Evolutionary conservation across 2,329 filamentous ascomycete species (phyloP).

Genomic region (Colletotrichum lini): DNA sequence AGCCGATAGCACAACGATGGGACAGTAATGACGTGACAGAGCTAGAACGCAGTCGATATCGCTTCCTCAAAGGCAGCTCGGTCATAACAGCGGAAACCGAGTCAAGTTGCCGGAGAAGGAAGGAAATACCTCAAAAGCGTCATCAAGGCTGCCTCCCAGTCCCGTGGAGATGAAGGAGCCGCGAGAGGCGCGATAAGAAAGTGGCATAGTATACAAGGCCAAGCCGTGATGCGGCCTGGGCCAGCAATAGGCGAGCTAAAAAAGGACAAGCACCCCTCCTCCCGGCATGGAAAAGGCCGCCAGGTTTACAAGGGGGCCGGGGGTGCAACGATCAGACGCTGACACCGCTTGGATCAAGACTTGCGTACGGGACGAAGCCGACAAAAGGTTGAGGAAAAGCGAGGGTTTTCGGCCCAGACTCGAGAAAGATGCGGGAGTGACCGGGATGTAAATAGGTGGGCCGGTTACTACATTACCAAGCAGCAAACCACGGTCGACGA

Average conservation of each 20-base stretch:
- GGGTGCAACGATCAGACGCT: not conserved
- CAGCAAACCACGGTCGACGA: not conserved
- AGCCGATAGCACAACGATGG: no score
- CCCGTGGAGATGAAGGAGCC: slow-evolving; percentile 5
- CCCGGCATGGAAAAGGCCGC: slow-evolving; percentile 19
- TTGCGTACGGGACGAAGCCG: slow-evolving; percentile 2
- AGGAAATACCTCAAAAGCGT: not conserved
- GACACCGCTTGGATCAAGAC: not conserved
- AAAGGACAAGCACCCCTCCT: not conserved
- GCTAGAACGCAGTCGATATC: not conserved
- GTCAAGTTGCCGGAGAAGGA: not conserved
- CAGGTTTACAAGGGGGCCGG: not conserved
- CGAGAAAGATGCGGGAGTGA: slow-evolving; percentile 25
- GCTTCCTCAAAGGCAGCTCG: not conserved
- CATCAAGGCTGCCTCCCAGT: not conserved
- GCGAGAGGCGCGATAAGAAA: slow-evolving; percentile 8
- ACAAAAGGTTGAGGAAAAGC: not conserved
- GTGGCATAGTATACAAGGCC: slow-evolving; percentile 4
- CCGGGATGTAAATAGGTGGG: slow-evolving; percentile 29
- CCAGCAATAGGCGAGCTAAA: not conserved
- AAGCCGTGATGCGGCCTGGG: slow-evolving; percentile 1
- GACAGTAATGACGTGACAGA: not conserved
- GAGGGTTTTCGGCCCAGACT: slow-evolving; percentile 26
- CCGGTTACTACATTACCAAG: not conserved
- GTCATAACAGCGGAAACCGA: slow-evolving; percentile 5